phyloP scores from a whole-genome alignment of 768 basidiomycete genomes.

The Steccherinum ochraceum region DNA sequence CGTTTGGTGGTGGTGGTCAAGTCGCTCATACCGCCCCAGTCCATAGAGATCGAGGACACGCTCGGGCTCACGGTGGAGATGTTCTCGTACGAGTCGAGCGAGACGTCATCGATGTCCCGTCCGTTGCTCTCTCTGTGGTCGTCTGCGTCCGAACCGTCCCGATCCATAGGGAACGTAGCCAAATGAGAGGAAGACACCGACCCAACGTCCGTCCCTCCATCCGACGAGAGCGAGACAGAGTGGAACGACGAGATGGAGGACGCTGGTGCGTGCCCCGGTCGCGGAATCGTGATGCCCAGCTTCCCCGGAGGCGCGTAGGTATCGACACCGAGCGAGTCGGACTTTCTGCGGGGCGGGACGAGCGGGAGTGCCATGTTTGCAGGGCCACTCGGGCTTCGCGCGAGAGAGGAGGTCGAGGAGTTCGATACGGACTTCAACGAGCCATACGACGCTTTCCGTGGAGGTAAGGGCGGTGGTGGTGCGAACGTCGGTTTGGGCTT shows the following conservation, averaged over 20 bases:
- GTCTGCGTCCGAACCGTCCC: too few species aligned
- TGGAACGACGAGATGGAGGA: conserved; percentile 82
- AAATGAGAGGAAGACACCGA: too few species aligned
- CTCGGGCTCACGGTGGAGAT: conserved; percentile 54
- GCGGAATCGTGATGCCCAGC: conserved; percentile 18
- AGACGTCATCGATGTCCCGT: too few species aligned
- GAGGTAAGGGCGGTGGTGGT: conserved; percentile 54
- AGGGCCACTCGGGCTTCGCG: conserved; percentile 17
- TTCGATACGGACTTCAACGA: conserved; percentile 36
- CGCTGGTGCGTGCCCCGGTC: conserved; percentile 44
- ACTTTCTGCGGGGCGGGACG: conserved; percentile 18
- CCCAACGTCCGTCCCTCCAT: too few species aligned
- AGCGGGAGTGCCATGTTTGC: conserved; percentile 8
- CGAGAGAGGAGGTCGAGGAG: conserved; percentile 22
- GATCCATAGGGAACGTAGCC: too few species aligned
- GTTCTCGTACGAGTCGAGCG: conserved; percentile 70
- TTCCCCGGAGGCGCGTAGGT: conserved; percentile 50
- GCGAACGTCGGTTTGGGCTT: too few species aligned
- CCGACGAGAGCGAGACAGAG: conserved; percentile 75
- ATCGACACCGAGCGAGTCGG: conserved; percentile 50
- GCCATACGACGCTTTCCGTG: conserved; percentile 52
- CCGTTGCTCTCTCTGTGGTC: too few species aligned
- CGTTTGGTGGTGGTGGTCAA: conserved; percentile 11
- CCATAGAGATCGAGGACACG: conserved; percentile 29
- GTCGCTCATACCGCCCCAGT: conserved; percentile 19